Evolutionary conservation across 2,329 filamentous ascomycete species (phyloP).

Genomic region (Amphichorda felina): DNA sequence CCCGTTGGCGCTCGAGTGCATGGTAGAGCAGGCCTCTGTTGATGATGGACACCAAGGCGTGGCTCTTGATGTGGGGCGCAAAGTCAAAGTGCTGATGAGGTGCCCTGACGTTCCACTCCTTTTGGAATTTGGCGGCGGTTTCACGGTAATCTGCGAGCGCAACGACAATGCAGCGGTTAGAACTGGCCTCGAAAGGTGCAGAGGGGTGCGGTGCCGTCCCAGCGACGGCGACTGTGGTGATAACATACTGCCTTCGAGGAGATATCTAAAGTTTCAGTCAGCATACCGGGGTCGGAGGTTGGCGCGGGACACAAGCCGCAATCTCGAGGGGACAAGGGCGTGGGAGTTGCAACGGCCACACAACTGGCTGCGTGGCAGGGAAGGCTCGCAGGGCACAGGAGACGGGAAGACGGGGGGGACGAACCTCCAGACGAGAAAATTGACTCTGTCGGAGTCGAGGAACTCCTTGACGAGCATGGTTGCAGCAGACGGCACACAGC

Average conservation of each 20-base stretch:
- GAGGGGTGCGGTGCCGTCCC: too few relatives aligned
- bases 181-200: not conserved
- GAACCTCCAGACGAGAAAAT: slow-evolving; percentile 62
- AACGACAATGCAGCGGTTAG: slow-evolving; percentile 1
- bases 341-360: not conserved
- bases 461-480: slow-evolving; percentile 45
- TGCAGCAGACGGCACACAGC: not conserved
- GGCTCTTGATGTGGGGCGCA: slow-evolving; percentile 51
- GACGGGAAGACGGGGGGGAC: slow-evolving; percentile 19
- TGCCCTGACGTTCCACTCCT: slow-evolving; percentile 53
- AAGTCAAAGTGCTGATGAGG: slow-evolving; percentile 52
- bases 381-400: slow-evolving; percentile 4
- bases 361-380: not conserved
- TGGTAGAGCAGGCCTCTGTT: slow-evolving; percentile 53
- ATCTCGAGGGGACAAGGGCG: not conserved
- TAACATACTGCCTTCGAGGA: slow-evolving; percentile 53
- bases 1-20: slow-evolving; percentile 44
- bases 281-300: not conserved
- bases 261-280: slow-evolving; percentile 30
- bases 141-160: slow-evolving; percentile 48
- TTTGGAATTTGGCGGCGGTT: slow-evolving; percentile 55
- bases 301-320: not conserved
- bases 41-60: slow-evolving; percentile 50
- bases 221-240: not conserved
- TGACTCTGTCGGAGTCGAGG: slow-evolving; percentile 55